A percentile compares a stretch with the other conserved stretches of the same genome.
Evolutionary conservation across 257 asterid species (phyloP).

Genomic region (Capsicum chinense): DNA sequence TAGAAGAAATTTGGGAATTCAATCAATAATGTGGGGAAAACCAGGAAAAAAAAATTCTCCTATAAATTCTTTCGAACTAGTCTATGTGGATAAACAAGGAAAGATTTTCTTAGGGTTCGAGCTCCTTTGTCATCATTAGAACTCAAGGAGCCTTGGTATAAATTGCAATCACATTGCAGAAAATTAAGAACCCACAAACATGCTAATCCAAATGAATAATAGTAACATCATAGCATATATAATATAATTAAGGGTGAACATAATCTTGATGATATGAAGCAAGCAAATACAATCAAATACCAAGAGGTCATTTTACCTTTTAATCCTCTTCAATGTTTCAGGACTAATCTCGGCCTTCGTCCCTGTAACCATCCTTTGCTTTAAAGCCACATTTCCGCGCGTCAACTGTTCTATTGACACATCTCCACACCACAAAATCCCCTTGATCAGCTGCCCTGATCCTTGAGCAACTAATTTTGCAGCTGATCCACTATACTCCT

Average conservation of each 20-base stretch:
- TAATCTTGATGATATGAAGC: constrained; percentile 6
- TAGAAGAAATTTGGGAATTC: too few relatives aligned
- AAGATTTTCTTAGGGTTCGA: neutral
- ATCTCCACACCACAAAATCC: constrained; percentile 97
- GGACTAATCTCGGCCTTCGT: constrained; percentile 66
- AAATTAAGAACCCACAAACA: neutral
- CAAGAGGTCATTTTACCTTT: constrained; percentile 54
- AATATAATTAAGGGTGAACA: neutral
- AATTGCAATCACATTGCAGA: neutral
- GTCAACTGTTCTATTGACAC: constrained; percentile 78
- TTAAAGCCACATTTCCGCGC: constrained; percentile 80
- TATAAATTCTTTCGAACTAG: neutral
- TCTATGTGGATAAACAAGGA: neutral
- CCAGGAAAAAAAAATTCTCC: neutral
- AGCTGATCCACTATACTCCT: constrained; percentile 87
- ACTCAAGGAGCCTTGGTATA: neutral
- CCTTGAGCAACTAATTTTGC: constrained; percentile 89
- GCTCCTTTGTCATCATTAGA: neutral
- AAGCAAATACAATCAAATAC: neutral
- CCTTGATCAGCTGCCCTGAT: constrained; percentile 87
- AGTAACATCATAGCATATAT: constrained; percentile 21
- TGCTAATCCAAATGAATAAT: neutral
- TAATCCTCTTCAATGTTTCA: constrained; percentile 74
- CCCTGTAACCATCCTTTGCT: constrained; percentile 71
- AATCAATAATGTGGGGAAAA: neutral